Base-by-base conservation (phyloP, 306 rosid genomes). In the Spatholobus suberectus region DNA sequence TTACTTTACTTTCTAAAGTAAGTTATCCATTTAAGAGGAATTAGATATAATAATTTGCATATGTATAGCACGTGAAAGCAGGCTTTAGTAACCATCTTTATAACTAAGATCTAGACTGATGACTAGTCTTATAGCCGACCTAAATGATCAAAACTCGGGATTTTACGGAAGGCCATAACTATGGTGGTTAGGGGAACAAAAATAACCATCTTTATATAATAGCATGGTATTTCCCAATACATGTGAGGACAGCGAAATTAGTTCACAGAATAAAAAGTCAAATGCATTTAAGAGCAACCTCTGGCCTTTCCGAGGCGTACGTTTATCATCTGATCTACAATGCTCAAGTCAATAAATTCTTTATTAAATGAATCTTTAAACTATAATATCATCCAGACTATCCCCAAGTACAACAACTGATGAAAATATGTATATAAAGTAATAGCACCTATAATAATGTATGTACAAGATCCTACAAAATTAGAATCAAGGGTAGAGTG, bases 381-480 rank as follows among this genome's bases (percentile, higher is more conserved):
- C 27, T 58, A 78, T 13, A 57, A 29, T 58, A 82, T 81, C 76
- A n/a, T 49, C 11, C 77, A 57, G 8, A 32, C 9, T 32, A 61
- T 40, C 76, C 5, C 73, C 41, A 68, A 38, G 75, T 68, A 52
- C 78, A 67, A 80, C 8, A 63, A 65, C 54, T 23, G 18, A 52
- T 38, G 29, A 69, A 10, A 49, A 58, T 21, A 68, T 47, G 75
- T 21, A 59, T 59, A 54, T 10, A 43, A 79, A 34, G n/a, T 29
- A 27, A 57, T 49, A 65, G 43, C 81, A 21, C 44, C 65, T 38
- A 9, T 2, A 55, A 51, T 46, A 6, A 70, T 2, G n/a, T 77
- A 77, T 86, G 79, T 85, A 83, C 86, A 85, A 74, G 34, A 83
- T 69, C 81, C 87, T 91, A 89, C 52, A 83, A 79, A 55, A 84